Evolutionary conservation across 805 yeast genomes (phyloP).

Genomic region (Soucietia sequanensis): DNA sequence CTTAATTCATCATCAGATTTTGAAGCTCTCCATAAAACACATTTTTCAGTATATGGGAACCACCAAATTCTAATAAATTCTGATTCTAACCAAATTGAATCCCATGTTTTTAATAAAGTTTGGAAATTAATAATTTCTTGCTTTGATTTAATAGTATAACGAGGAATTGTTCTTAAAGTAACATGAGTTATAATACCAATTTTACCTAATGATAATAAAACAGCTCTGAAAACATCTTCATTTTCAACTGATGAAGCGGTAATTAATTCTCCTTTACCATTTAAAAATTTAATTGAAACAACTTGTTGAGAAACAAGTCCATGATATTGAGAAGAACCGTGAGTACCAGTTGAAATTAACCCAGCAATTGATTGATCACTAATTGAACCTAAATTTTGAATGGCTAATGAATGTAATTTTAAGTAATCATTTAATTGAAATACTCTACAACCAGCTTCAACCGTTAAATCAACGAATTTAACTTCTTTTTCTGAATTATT

Average conservation of each 20-base stretch:
- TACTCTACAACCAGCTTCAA: slow-evolving; percentile 89
- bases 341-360: slow-evolving; percentile 95
- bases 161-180: slow-evolving; percentile 81
- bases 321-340: slow-evolving; percentile 91
- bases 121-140: slow-evolving; percentile 83
- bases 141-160: slow-evolving; percentile 73
- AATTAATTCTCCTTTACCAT: slow-evolving; percentile 71
- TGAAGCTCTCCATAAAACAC: slow-evolving; percentile 87
- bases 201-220: slow-evolving; percentile 82
- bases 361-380: slow-evolving; percentile 94
- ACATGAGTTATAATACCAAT: slow-evolving; percentile 86
- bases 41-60: slow-evolving; percentile 89
- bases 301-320: slow-evolving; percentile 87
- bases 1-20: slow-evolving; percentile 67
- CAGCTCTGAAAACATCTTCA: slow-evolving; percentile 72
- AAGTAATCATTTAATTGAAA: slow-evolving; percentile 69
- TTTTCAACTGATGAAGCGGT: slow-evolving; percentile 65
- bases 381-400: slow-evolving; percentile 91
- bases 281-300: slow-evolving; percentile 72
- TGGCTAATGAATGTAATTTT: slow-evolving; percentile 63
- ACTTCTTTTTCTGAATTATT: slow-evolving; percentile 34
- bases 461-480: slow-evolving; percentile 81
- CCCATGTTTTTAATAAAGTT: slow-evolving; percentile 70
- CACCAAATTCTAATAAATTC: slow-evolving; percentile 96
- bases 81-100: slow-evolving; percentile 78